Conservation (phyloP, 139 green algal species). For the Closterium sp. region DNA sequence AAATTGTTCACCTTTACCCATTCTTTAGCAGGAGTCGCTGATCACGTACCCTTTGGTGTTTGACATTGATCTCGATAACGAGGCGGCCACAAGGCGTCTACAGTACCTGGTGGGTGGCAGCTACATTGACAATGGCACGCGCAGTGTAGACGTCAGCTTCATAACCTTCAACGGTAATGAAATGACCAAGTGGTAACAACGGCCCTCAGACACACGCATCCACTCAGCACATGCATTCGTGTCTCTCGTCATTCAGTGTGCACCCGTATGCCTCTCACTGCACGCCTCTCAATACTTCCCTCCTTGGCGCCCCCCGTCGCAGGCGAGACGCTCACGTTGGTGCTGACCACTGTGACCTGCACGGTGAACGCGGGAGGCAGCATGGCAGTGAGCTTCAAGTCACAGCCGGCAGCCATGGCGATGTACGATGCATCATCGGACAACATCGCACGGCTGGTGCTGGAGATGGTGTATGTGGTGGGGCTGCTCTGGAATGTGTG, state of each 20-base stretch:
- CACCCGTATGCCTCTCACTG: not conserved
- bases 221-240: not conserved
- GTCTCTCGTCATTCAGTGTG: not conserved
- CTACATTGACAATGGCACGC: not conserved
- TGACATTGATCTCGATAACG: conserved; percentile 33
- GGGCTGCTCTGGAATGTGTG: conserved; percentile 54
- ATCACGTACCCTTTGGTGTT: conserved; percentile 38
- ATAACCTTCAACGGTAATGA: not conserved
- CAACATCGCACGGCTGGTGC: conserved; percentile 41
- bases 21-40: conserved; percentile 64
- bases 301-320: not conserved
- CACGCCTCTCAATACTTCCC: too few species aligned
- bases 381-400: not conserved
- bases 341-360: not conserved
- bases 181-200: not conserved
- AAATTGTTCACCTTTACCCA: too few species aligned
- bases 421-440: not conserved
- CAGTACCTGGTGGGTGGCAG: conserved; percentile 15
- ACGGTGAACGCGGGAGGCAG: not conserved
- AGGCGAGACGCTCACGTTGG: not conserved
- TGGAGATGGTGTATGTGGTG: too few species aligned
- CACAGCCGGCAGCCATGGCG: not conserved
- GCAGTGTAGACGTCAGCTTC: not conserved
- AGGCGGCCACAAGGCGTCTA: not conserved
- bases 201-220: not conserved